A percentile compares a stretch with the other conserved stretches of the same genome.
phyloP scores from a whole-genome alignment of 1,139 yeast species.

The Meyerozyma sp. region DNA sequence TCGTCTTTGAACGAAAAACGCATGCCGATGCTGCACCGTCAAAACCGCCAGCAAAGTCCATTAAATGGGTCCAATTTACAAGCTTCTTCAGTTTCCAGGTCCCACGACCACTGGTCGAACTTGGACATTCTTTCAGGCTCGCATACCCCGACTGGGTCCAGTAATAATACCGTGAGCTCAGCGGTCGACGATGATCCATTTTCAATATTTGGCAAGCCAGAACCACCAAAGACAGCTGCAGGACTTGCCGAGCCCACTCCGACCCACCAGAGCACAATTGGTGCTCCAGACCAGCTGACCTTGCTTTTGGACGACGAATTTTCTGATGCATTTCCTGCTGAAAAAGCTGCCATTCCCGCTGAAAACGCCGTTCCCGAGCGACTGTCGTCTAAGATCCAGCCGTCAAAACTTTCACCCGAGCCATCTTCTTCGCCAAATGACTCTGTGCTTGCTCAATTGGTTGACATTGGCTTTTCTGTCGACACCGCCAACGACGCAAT shows the following conservation, averaged over 20 bases:
- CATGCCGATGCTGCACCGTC: constrained; percentile 18
- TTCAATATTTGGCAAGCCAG: constrained; percentile 11
- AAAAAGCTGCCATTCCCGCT: not conserved
- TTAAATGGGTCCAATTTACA: not conserved
- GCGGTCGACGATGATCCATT: constrained; percentile 15
- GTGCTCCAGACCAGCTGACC: not conserved
- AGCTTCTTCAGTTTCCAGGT: not conserved
- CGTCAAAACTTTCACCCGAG: constrained; percentile 4
- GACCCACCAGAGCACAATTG: not conserved
- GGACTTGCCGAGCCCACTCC: not conserved
- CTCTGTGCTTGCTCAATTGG: constrained; percentile 57
- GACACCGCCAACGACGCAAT: constrained; percentile 62
- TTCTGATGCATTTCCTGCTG: constrained; percentile 28
- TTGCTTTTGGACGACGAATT: constrained; percentile 35
- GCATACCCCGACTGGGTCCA: constrained; percentile 1
- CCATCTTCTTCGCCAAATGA: constrained; percentile 27
- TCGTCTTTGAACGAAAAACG: constrained; percentile 6
- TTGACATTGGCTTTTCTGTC: constrained; percentile 75
- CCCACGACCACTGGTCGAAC: constrained; percentile 14
- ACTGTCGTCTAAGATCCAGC: not conserved
- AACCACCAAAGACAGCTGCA: not conserved
- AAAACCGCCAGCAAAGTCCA: constrained; percentile 9
- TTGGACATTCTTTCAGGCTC: constrained; percentile 14
- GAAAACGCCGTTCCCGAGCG: constrained; percentile 6
- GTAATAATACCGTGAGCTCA: constrained; percentile 4